Evolutionary conservation across 805 yeast species (phyloP), one percentile per base, ranked within the genome.

Genomic region (Candida khao-thaluensis): DNA sequence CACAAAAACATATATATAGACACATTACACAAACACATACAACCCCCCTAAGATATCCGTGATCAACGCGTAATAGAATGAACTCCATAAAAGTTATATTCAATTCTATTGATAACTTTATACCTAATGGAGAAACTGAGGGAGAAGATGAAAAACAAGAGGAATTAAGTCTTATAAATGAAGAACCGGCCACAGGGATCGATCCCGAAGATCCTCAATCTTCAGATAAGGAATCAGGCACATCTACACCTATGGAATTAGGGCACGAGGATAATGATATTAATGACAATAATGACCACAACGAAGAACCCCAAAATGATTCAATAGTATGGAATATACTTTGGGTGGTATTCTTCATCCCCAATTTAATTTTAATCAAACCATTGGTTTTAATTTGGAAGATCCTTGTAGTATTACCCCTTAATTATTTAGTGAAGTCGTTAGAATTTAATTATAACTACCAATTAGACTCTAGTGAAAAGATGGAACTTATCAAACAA

Each of bases 321-420:
- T 17, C 17, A 15, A 7, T 11, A 7, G 22, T 8, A 20, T 20
- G 22, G 22, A 25, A 11, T 7, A 7, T 25, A 7, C 10, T 25
- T 11, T 11, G 28, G 28, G 10, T 25, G 10, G 14, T 49, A 17
- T 37, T 38, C 7, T 48, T 47, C 28, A 34, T 52, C 17, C 57
- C 29, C 49, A 71, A 74, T 44, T 48, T 70, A 28, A 37, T 81
- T 5, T 45, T 82, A 4, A 45, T 75, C n/a, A 71, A 70, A 40
- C 89, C 90, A 2, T 41, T 77, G 11, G 43, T 61, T 4, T 64
- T 72, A 34, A 30, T 72, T 1, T 71, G 85, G 75, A 67, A 62
- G 36, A 24, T 33, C 9, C 44, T 81, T n/a, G 41, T 76, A 5
- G 69, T 81, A 2, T 77, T 72, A 50, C 90, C 90, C 0, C 59